Base-by-base conservation (phyloP, 441 rosid species). In the Corymbia citriodora region DNA sequence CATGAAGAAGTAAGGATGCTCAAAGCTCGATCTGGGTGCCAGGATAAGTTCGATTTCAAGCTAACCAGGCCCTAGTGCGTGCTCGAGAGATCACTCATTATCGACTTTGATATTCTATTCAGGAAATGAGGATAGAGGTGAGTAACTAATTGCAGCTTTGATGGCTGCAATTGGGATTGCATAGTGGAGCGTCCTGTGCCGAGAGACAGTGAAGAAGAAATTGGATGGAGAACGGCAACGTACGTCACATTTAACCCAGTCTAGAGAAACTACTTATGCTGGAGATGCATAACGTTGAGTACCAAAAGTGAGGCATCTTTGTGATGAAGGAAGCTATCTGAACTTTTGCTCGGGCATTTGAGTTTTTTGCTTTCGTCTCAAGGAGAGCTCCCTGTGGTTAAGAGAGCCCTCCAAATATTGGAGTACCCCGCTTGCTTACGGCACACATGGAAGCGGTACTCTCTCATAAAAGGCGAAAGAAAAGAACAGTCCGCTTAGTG, bases 401-500 rank as follows among this genome's bases (percentile, higher is more conserved):
- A 65, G 72, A 15, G 10, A 65, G 72, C 36, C 72, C 36, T 65
- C 36, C 72, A 65, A n/a, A 65, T 12, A n/a, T 65, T 13, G 72
- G 17, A n/a, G 36, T 15, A 65, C 16, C 6, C 72, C 17, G n/a
- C 19, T n/a, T 27, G 63, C 63, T 57, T 57, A 57, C 21, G 10
- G 29, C 31, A 63, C 33, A 0, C 70, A 63, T 16, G 4, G 33
- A 61, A 61, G 70, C 3, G 93, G 95, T 91, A 95, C 93, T 94
- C 95, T 95, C 94, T 95, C 95, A 95, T 96, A 94, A 93, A 93
- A 95, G 95, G 96, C 94, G 94, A 94, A 95, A 93, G 96, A 96
- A 95, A 17, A 61, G 29, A 12, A 61, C 95, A 94, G 93, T 93
- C 95, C 94, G 96, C 96, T 95, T 11, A 0, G 7, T 16, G 79